Base-by-base conservation (phyloP, 106 monocot genomes). In the Phalaenopsis aphrodite region DNA sequence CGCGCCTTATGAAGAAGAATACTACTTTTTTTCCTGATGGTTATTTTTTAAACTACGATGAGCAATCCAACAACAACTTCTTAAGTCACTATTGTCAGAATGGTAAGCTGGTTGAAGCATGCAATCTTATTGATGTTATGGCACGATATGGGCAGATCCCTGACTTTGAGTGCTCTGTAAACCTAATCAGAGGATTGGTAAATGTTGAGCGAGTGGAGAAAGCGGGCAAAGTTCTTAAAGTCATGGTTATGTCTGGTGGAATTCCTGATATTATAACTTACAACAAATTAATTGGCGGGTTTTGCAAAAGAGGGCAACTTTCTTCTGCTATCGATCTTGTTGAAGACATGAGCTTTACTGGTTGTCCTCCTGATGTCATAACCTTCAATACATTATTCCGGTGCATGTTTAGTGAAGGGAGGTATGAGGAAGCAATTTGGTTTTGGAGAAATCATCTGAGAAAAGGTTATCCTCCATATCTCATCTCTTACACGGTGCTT, bases 321-420 rank as follows among this genome's bases (percentile, higher is more conserved):
- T 48, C 43, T 78, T 72, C 77, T 16, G 95, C 95, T 4, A 55
- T 88, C 0, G 16, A 42, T 12, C 39, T 88, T 17, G 71, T 89
- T 17, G 84, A 89, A 24, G 85, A 92, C 14, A 95, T 95, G 95
- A 79, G 87, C 24, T 87, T 88, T 39, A 47, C 61, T 16, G 91
- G 94, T 49, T 95, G 94, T 61, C 84, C 84, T 37, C 92, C 95
- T 8, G 90, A 92, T 79, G 88, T 87, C 41, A 86, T 92, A 69
- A 92, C 95, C 5, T 92, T 87, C 41, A 95, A 92, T 77, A 92
- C 88, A 36, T 24, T 95, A 72, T 80, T 95, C 58, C 85, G 92
- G 67, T 84, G 78, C 77, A 86, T 92, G 85, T 86, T 88, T 73
- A 82, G 78, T 8, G 76, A 78, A 21, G 67, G 82, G 46, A 90